Conservation (phyloP, 371 early-diverging fungal genomes). For the Actinomucor elegans region DNA sequence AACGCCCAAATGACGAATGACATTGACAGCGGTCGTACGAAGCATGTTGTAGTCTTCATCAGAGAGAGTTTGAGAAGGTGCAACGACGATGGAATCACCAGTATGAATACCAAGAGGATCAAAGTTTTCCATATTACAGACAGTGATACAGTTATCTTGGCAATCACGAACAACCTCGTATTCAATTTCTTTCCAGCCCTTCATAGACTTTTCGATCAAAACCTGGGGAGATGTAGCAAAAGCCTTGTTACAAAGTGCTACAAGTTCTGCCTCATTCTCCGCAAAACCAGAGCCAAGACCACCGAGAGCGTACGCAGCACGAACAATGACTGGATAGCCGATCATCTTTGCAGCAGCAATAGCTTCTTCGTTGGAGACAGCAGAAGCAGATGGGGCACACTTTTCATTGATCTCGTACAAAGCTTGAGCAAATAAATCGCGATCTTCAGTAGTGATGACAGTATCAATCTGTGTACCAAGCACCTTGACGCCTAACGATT, state of each 20-base stretch:
- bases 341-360: slow-evolving; percentile 78
- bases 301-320: slow-evolving; percentile 92
- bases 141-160: slow-evolving; percentile 92
- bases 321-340: slow-evolving; percentile 91
- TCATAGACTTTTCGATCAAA: slow-evolving; percentile 90
- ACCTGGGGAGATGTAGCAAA: slow-evolving; percentile 88
- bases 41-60: slow-evolving; percentile 97
- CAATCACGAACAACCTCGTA: slow-evolving; percentile 95
- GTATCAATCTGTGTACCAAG: slow-evolving; percentile 93
- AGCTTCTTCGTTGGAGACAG: slow-evolving; percentile 79
- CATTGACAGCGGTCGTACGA: slow-evolving; percentile 82
- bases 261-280: slow-evolving; percentile 74
- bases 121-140: slow-evolving; percentile 99
- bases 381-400: slow-evolving; percentile 81
- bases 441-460: slow-evolving; percentile 91
- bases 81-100: slow-evolving; percentile 95
- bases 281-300: slow-evolving; percentile 96
- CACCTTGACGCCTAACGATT: slow-evolving; percentile 79
- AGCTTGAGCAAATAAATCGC: slow-evolving; percentile 90
- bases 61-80: slow-evolving; percentile 90
- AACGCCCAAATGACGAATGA: slow-evolving; percentile 87
- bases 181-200: slow-evolving; percentile 98
- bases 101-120: slow-evolving; percentile 97
- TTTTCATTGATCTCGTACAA: slow-evolving; percentile 83
- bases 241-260: slow-evolving; percentile 76